Evolutionary conservation across 2,329 filamentous ascomycete species (phyloP), one percentile per base, ranked within the genome.

Genomic region (Sarocladium strictum): DNA sequence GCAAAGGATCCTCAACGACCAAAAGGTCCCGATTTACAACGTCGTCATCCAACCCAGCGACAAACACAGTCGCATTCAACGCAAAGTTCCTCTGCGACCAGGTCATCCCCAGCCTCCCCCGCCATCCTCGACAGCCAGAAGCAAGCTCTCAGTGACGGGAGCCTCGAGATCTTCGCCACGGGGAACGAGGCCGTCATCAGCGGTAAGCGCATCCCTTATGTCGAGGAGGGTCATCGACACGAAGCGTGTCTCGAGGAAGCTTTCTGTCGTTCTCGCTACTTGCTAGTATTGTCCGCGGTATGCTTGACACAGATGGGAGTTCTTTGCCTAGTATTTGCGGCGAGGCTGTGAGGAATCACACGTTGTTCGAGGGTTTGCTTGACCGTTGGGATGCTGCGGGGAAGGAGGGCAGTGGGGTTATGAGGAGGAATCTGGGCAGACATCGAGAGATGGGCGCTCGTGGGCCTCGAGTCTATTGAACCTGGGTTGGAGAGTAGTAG

Each of bases 201-300:
- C 33, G 74, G 74, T 2, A n/a, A 71, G 56, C 73, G 71, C 54
- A 72, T 79, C 43, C 58, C 61, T 1, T 78, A 73, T 51, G 60
- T 75, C 12, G 75, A 78, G 54, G 60, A 66, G 1, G 67, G 77
- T 6, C 61, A n/a, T 79, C 35, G 71, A 71, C 55, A 64, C 63
- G 0, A 69, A 73, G 40, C 64, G 60, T 2, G 62, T 78, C 6
- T 58, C 63, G 0, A 64, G 71, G 4, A 61, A 61, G 0, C 60
- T 73, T 1, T 67, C 74, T 0, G 68, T 76, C 32, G 62, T 74
- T 23, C n/a, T 69, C 65, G 3, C 55, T 77, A 4, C 17, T 73
- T 10, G 62, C 65, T 23, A 69, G 74, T 53, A 60, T 75, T 7
- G 49, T 73, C 15, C 59, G 63, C 49, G 70, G 72, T 38, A 58